A percentile compares a stretch with the other conserved stretches of the same genome.
Evolutionary conservation across 805 yeast genomes (phyloP).

Genomic region (Teunomyces funiuensis): DNA sequence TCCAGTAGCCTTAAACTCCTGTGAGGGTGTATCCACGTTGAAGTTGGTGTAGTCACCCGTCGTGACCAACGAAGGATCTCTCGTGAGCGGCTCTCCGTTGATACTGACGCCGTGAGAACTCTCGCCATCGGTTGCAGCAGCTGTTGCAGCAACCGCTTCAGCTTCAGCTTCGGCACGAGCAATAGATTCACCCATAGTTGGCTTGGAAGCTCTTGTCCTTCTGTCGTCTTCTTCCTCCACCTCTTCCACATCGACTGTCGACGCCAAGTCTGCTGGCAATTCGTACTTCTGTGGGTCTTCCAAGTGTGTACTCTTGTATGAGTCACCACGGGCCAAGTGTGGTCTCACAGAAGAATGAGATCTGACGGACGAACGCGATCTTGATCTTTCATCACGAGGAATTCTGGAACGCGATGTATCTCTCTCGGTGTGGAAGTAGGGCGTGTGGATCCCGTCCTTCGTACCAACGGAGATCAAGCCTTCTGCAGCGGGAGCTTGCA

Average conservation of each 20-base stretch:
- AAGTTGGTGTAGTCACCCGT: constrained; percentile 48
- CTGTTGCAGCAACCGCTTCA: neutral
- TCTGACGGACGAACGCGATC: constrained; percentile 27
- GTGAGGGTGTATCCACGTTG: constrained; percentile 36
- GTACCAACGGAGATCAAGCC: constrained; percentile 3
- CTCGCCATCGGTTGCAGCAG: neutral
- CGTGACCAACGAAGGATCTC: constrained; percentile 42
- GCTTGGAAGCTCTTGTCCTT: constrained; percentile 39
- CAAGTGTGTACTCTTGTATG: constrained; percentile 59
- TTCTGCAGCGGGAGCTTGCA: neutral
- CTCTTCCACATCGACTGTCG: constrained; percentile 14
- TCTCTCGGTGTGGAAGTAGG: constrained; percentile 33
- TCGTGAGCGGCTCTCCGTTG: constrained; percentile 11
- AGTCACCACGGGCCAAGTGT: constrained; percentile 75
- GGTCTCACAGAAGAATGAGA: constrained; percentile 39
- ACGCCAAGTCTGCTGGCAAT: constrained; percentile 38
- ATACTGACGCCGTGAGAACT: neutral
- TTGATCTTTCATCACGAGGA: constrained; percentile 25
- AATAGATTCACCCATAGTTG: constrained; percentile 45
- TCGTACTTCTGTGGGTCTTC: constrained; percentile 46
- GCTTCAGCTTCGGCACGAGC: constrained; percentile 39
- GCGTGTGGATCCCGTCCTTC: constrained; percentile 25
- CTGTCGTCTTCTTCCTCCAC: constrained; percentile 37
- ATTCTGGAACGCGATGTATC: constrained; percentile 15
- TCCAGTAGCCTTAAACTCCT: constrained; percentile 8